Evolutionary conservation across 768 basidiomycete genomes (phyloP).

Genomic region (Trametopsis cervina): DNA sequence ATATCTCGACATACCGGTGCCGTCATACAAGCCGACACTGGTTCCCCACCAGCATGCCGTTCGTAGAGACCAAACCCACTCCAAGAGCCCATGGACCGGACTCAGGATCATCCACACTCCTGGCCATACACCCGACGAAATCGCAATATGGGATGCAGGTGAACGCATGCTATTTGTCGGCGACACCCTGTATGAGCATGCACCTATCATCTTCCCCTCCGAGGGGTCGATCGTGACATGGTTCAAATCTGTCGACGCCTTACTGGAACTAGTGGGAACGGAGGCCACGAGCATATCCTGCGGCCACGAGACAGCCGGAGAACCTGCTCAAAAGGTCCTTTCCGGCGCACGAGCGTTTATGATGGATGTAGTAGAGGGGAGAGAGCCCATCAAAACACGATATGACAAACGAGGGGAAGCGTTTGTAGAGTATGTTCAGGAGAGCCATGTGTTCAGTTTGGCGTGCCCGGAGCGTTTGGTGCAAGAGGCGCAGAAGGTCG

Average conservation of each 20-base stretch:
- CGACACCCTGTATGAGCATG: constrained; percentile 49
- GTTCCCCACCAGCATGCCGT: constrained; percentile 35
- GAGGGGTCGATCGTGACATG: constrained; percentile 47
- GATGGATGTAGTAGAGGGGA: constrained; percentile 38
- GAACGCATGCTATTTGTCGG: constrained; percentile 53
- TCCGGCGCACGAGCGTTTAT: constrained; percentile 36
- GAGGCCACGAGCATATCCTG: constrained; percentile 32
- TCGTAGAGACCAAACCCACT: background rate
- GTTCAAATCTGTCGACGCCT: constrained; percentile 36
- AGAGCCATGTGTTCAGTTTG: constrained; percentile 35
- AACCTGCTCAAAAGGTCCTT: constrained; percentile 41
- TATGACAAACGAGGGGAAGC: constrained; percentile 59
- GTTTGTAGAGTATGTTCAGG: constrained; percentile 42
- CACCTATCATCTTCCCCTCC: constrained; percentile 46
- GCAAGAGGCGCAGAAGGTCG: constrained; percentile 25
- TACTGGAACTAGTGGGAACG: constrained; percentile 34
- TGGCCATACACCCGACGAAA: constrained; percentile 54
- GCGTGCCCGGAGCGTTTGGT: constrained; percentile 44
- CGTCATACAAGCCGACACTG: constrained; percentile 40
- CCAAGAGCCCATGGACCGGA: constrained; percentile 23
- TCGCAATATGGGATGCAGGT: constrained; percentile 43
- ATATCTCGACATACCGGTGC: constrained; percentile 32
- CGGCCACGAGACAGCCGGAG: constrained; percentile 40
- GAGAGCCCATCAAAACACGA: constrained; percentile 28
- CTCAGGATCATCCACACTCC: constrained; percentile 46